phyloP scores from a whole-genome alignment of 2,329 filamentous ascomycete genomes.

The Xylaria digitata region DNA sequence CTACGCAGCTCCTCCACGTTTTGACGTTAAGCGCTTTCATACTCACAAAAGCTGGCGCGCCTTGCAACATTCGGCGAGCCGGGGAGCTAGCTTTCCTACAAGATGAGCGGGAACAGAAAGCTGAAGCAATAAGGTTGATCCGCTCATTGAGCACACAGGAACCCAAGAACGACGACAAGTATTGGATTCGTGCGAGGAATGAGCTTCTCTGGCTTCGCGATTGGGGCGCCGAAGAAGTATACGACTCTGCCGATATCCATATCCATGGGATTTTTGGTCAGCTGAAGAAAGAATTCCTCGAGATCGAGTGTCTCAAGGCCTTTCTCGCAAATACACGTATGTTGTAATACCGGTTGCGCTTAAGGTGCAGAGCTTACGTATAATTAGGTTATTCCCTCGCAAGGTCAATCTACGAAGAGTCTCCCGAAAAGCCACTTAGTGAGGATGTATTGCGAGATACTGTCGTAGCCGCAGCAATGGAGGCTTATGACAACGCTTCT shows the following conservation, averaged over 20 bases:
- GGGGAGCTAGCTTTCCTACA: constrained; percentile 73
- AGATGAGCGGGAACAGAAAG: constrained; percentile 72
- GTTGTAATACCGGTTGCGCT: constrained; percentile 45
- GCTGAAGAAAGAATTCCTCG: constrained; percentile 70
- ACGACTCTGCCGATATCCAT: constrained; percentile 42
- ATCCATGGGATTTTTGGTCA: constrained; percentile 68
- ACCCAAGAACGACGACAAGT: constrained; percentile 70
- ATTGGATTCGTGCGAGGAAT: constrained; percentile 70
- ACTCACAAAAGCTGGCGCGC: constrained; percentile 62
- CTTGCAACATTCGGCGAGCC: constrained; percentile 63
- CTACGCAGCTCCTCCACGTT: constrained; percentile 70
- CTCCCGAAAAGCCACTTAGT: constrained; percentile 61
- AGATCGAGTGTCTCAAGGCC: constrained; percentile 76
- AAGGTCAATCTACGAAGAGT: constrained; percentile 69
- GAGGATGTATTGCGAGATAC: constrained; percentile 66
- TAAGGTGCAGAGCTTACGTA: constrained; percentile 38
- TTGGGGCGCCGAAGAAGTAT: constrained; percentile 70
- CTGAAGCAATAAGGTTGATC: constrained; percentile 69
- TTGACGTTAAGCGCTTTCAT: constrained; percentile 71
- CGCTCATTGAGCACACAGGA: constrained; percentile 61
- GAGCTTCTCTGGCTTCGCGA: constrained; percentile 78
- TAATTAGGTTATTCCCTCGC: constrained; percentile 70
- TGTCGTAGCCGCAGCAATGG: constrained; percentile 72
- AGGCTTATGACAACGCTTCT: constrained; percentile 82
- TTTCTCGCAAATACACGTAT: constrained; percentile 71